These are phyloP conservation scores for Solanum neorickii DNA, from an alignment of 257 asterid genomes.

Conservation along the genomic window DNA sequence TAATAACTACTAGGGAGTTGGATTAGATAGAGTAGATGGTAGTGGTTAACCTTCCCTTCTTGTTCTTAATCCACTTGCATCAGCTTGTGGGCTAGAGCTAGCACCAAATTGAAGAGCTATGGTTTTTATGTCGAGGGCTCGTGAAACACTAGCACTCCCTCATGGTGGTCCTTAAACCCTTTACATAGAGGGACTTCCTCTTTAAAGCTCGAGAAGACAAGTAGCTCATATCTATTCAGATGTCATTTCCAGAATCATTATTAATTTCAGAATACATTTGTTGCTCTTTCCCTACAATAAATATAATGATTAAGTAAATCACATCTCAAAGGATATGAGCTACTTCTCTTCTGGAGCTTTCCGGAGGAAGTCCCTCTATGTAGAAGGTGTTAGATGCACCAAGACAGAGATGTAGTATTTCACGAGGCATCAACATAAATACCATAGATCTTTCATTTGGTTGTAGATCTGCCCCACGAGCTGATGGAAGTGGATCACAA, in stretches of 20 bases:
- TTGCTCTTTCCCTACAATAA: constrained; percentile 9
- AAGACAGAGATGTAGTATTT: too few relatives aligned
- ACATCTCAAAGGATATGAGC: constrained; percentile 17
- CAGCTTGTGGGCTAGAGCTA: constrained; percentile 18
- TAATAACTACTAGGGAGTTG: neutral
- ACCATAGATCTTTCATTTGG: too few relatives aligned
- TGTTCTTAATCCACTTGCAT: neutral
- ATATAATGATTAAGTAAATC: neutral
- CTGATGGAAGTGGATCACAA: too few relatives aligned
- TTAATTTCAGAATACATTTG: neutral
- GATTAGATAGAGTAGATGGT: neutral
- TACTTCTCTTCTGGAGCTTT: too few relatives aligned
- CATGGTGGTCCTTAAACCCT: constrained; percentile 30
- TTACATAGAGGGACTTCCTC: constrained; percentile 46
- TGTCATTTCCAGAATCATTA: neutral
- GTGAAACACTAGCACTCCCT: neutral
- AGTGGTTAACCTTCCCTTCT: too few relatives aligned
- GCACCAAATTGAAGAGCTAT: constrained; percentile 20
- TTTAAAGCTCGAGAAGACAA: constrained; percentile 33
- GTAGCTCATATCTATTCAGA: constrained; percentile 43
- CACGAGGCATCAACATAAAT: too few relatives aligned
- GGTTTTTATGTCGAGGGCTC: neutral
- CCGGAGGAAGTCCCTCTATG: too few relatives aligned
- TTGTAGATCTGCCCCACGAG: too few relatives aligned
- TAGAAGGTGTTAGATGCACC: too few relatives aligned